Conservation (phyloP, 805 yeast species). For the Sungouiella blattae region DNA sequence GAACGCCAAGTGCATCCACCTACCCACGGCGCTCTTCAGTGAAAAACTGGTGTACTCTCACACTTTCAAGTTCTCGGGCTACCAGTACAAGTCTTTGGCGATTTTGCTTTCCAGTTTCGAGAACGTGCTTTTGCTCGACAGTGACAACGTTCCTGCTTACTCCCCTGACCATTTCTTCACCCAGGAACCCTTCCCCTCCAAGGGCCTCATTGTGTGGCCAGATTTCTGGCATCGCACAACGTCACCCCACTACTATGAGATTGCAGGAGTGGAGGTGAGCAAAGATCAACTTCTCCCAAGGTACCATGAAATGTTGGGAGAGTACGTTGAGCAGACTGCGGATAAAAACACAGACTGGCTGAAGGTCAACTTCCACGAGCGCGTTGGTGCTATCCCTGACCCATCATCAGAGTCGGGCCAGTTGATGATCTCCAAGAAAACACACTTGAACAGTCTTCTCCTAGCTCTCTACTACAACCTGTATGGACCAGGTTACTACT, state of each 20-base stretch:
- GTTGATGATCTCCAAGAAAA: constrained; percentile 51
- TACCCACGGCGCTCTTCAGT: constrained; percentile 28
- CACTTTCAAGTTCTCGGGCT: constrained; percentile 40
- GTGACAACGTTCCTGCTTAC: constrained; percentile 70
- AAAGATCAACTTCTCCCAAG: constrained; percentile 25
- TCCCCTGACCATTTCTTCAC: constrained; percentile 60
- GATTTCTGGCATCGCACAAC: constrained; percentile 88
- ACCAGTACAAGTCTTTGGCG: constrained; percentile 42
- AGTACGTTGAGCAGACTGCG: constrained; percentile 7
- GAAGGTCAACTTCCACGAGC: constrained; percentile 53
- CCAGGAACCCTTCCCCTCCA: constrained; percentile 49
- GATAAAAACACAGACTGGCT: constrained; percentile 9
- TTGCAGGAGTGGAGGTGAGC: constrained; percentile 51
- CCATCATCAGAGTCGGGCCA: constrained; percentile 72
- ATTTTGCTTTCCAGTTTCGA: constrained; percentile 52
- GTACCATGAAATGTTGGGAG: constrained; percentile 26
- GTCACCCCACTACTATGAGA: constrained; percentile 65
- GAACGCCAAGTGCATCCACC: constrained; percentile 36
- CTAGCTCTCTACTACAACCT: constrained; percentile 63
- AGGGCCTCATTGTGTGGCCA: constrained; percentile 72
- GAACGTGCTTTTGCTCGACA: constrained; percentile 66
- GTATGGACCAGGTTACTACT: constrained; percentile 42
- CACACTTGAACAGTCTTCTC: constrained; percentile 55
- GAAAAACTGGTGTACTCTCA: constrained; percentile 18
- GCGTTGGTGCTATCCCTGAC: constrained; percentile 66